A percentile compares a stretch with the other conserved stretches of the same genome.
phyloP scores from a whole-genome alignment of 805 yeast genomes.

The Ogataea paradorogensis region DNA sequence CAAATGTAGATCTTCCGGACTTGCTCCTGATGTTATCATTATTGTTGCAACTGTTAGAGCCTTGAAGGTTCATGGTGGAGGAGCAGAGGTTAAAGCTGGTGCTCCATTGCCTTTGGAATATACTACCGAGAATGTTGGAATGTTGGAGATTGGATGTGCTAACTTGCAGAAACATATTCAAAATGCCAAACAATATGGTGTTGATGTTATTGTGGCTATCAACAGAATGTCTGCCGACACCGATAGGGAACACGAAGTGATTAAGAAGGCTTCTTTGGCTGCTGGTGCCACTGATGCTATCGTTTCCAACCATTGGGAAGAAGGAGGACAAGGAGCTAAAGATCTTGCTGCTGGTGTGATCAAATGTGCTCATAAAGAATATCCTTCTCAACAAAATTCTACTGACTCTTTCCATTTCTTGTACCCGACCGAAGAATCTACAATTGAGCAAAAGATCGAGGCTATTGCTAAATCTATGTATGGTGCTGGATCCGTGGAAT shows the following conservation, averaged over 20 bases:
- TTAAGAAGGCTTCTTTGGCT: slow-evolving; percentile 72
- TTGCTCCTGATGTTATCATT: slow-evolving; percentile 85
- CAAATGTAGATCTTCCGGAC: slow-evolving; percentile 89
- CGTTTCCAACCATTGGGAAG: slow-evolving; percentile 89
- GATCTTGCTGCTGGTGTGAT: slow-evolving; percentile 82
- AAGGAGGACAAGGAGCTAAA: slow-evolving; percentile 91
- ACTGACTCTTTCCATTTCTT: slow-evolving; percentile 54
- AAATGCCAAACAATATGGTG: slow-evolving; percentile 79
- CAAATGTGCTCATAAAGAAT: slow-evolving; percentile 53
- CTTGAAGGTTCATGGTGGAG: slow-evolving; percentile 96
- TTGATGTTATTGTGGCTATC: slow-evolving; percentile 93
- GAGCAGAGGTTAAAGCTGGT: slow-evolving; percentile 95
- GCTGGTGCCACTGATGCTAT: slow-evolving; percentile 97
- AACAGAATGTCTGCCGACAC: slow-evolving; percentile 85
- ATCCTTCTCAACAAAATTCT: slow-evolving; percentile 35
- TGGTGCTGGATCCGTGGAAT: slow-evolving; percentile 84
- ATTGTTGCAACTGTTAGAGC: slow-evolving; percentile 96
- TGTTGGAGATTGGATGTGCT: slow-evolving; percentile 75
- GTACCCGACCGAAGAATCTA: slow-evolving; percentile 60
- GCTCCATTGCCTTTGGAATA: slow-evolving; percentile 80
- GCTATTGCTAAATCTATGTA: slow-evolving; percentile 86
- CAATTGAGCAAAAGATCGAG: slow-evolving; percentile 77
- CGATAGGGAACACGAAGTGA: slow-evolving; percentile 72
- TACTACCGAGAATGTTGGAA: slow-evolving; percentile 73
- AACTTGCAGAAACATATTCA: slow-evolving; percentile 88